Conservation (phyloP, 768 basidiomycete species). For the Calocybe gangraenosa region DNA sequence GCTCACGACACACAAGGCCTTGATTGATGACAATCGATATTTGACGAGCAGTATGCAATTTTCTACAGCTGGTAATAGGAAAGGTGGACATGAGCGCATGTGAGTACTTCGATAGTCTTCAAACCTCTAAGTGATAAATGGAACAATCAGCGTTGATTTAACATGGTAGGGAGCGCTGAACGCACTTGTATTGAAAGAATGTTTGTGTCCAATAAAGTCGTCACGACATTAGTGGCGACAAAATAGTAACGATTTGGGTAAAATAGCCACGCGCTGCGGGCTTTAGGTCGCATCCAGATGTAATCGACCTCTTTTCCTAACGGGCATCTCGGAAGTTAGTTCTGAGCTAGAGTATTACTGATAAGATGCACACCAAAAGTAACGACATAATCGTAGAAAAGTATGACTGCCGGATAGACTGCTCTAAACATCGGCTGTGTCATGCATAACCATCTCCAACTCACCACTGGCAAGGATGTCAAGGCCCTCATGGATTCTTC, state of each 20-base stretch:
- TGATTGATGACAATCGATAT: conserved; percentile 1
- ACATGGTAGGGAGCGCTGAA: conserved; percentile 4
- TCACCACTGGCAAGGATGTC: too few species aligned
- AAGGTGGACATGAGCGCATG: too few species aligned
- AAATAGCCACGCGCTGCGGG: conserved; percentile 5
- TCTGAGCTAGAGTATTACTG: not conserved
- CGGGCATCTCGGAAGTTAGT: not conserved
- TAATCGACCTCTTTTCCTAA: conserved; percentile 9
- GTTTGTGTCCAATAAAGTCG: conserved; percentile 11
- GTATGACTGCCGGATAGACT: not conserved
- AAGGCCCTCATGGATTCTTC: too few species aligned
- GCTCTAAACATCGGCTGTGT: too few species aligned
- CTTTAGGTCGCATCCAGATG: conserved; percentile 8
- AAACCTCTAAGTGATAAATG: conserved; percentile 13
- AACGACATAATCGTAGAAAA: conserved; percentile 2
- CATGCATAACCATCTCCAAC: too few species aligned
- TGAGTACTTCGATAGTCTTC: not conserved
- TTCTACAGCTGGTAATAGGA: not conserved
- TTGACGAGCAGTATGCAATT: conserved; percentile 1
- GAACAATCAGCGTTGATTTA: conserved; percentile 2
- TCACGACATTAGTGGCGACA: not conserved
- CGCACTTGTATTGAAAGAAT: conserved; percentile 21
- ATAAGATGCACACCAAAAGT: not conserved
- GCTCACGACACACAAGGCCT: conserved; percentile 3
- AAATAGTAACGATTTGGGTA: conserved; percentile 7